Base-by-base conservation (phyloP, 768 basidiomycete genomes). In the Kwoniella heveanensis region DNA sequence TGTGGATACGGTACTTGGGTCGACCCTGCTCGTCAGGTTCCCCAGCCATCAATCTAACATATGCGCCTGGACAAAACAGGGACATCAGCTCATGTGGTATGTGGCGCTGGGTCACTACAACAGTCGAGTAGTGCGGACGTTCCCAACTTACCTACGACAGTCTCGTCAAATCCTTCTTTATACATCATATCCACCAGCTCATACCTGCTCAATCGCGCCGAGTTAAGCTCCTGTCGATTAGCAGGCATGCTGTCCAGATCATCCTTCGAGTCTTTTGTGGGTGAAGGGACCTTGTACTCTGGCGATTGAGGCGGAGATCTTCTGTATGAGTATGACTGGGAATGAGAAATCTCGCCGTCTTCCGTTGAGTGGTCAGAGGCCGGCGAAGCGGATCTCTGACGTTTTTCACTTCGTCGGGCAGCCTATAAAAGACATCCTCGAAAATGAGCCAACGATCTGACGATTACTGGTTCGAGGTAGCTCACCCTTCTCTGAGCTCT, bases 131-230 rank as follows among this genome's bases (percentile, higher is more conserved):
- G 21, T 2, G 7, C 0, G 48, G 26, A 44, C 29, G 21, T 21
- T n/a, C n/a, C 12, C 5, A 13, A 78, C 84, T 65, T 68, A 88
- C 94, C 89, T 79, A 86, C 86, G 30, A 90, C 84, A 78, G 87
- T 89, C 25, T 92, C 88, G 66, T 88, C 87, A 76, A 97, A 98
- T 86, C 90, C 93, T 1, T 91, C 89, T 36, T 87, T 84, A 71
- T 86, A 81, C 68, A 85, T 88, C 77, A 88, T 82, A 69, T 88
- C 90, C 15, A 86, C 89, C 13, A 97, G 82, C 73, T 83, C 81
- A 57, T 88, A 85, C 54, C 95, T 84, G 8, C 88, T 85, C 21
- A 98, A 70, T 51, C 85, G 82, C 60, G 88, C 86, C 48, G 81
- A 81, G 62, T 85, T 83, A 21, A 97, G 75, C 70, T 90, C 88